These are phyloP conservation scores for Euphorbia peplus DNA, from an alignment of 345 rosid genomes.

Conservation along the genomic window DNA sequence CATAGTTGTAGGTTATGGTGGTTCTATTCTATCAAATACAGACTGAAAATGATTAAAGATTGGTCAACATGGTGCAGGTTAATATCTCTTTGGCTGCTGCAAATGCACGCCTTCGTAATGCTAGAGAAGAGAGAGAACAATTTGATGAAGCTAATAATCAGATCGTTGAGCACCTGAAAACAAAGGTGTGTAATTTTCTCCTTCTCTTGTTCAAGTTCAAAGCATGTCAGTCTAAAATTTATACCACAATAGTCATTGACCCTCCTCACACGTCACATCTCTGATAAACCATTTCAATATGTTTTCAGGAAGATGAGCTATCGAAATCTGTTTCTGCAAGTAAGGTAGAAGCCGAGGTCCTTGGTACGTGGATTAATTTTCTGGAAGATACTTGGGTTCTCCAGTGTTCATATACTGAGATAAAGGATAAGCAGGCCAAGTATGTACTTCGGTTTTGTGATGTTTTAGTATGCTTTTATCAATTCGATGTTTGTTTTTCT, in stretches of 20 bases:
- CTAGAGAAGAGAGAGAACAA: constrained; percentile 84
- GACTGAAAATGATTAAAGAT: constrained; percentile 15
- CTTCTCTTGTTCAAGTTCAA: constrained; percentile 2
- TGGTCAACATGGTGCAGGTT: constrained; percentile 43
- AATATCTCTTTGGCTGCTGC: constrained; percentile 89
- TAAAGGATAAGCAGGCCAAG: constrained; percentile 70
- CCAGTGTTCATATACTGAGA: constrained; percentile 58
- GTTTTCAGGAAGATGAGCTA: constrained; percentile 79
- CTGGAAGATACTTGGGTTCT: constrained; percentile 92
- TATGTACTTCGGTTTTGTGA: constrained; percentile 39
- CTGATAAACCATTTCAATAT: constrained; percentile 8
- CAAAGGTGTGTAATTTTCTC: constrained; percentile 51
- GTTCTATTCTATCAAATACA: neutral
- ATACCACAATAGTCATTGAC: neutral
- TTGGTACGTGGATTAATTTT: constrained; percentile 85
- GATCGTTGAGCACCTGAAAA: constrained; percentile 72
- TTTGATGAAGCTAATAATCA: constrained; percentile 92
- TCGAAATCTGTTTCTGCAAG: constrained; percentile 69
- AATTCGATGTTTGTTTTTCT: neutral
- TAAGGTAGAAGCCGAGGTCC: constrained; percentile 73
- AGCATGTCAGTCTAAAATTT: neutral
- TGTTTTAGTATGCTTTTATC: neutral
- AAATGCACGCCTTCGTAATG: constrained; percentile 71
- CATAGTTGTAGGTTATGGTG: neutral
- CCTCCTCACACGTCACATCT: constrained; percentile 6